phyloP scores from a whole-genome alignment of 164 flowering plant genomes.

The Tinospora cordifolia region DNA sequence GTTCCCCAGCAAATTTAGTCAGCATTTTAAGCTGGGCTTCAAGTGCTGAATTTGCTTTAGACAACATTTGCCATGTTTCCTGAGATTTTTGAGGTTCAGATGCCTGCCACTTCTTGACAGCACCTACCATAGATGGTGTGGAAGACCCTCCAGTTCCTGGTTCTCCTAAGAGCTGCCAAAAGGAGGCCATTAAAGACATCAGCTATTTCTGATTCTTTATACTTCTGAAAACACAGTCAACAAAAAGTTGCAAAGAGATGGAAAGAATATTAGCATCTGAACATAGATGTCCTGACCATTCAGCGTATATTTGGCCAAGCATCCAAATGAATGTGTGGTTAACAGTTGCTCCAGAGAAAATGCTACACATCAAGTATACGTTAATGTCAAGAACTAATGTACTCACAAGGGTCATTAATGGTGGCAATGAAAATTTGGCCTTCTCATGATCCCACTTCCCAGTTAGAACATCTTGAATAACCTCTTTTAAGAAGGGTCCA shows the following conservation, averaged over 20 bases:
- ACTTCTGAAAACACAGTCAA: no score
- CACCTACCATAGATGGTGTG: constrained; percentile 98
- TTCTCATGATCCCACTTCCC: constrained; percentile 93
- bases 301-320: background rate
- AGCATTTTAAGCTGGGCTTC: constrained; percentile 54
- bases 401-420: constrained; percentile 87
- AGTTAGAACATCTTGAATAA: constrained; percentile 48
- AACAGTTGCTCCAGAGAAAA: no score
- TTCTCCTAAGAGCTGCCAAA: constrained; percentile 80
- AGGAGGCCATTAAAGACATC: background rate
- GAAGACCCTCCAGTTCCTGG: constrained; percentile 99
- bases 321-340: background rate
- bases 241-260: background rate
- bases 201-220: background rate
- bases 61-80: constrained; percentile 65
- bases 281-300: background rate
- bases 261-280: no score
- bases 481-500: constrained; percentile 45
- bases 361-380: background rate
- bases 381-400: constrained; percentile 2
- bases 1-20: constrained; percentile 52
- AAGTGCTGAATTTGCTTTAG: constrained; percentile 68
- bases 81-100: constrained; percentile 65
- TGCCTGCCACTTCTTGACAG: constrained; percentile 93
- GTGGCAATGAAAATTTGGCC: constrained; percentile 76